Evolutionary conservation across 805 yeast species (phyloP).

Genomic region (Geotrichum ghanense): DNA sequence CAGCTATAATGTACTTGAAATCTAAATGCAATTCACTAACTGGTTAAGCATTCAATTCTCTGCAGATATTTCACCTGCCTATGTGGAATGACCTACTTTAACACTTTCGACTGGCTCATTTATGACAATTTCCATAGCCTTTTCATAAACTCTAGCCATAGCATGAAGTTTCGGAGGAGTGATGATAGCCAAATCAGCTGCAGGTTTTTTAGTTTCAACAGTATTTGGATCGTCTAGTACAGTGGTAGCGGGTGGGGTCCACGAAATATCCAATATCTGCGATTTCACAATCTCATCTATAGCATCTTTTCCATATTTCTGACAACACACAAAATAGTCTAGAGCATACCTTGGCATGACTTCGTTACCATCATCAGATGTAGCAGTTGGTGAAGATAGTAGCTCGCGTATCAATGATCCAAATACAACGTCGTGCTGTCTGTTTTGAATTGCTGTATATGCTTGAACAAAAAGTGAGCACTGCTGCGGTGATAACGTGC

Average conservation of each 20-base stretch:
- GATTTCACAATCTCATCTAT: constrained; percentile 8
- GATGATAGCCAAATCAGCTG: constrained; percentile 4
- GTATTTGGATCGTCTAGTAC: constrained; percentile 6
- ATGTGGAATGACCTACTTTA: too few relatives aligned
- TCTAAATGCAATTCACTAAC: too few relatives aligned
- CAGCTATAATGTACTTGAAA: too few relatives aligned
- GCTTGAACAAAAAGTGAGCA: constrained; percentile 6
- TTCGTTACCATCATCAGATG: background rate
- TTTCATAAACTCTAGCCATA: constrained; percentile 12
- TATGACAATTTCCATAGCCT: constrained; percentile 11
- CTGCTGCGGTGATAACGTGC: constrained; percentile 9
- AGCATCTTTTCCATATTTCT: constrained; percentile 7
- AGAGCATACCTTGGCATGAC: background rate
- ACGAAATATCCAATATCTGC: constrained; percentile 8
- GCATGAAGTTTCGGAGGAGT: constrained; percentile 10
- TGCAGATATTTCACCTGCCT: too few relatives aligned
- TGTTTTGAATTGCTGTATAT: constrained; percentile 3
- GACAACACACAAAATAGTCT: constrained; percentile 6
- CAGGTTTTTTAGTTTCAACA: constrained; percentile 3
- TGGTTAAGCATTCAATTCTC: too few relatives aligned
- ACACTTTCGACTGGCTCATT: too few relatives aligned
- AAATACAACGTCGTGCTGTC: background rate
- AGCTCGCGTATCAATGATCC: background rate
- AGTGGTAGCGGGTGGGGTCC: constrained; percentile 6
- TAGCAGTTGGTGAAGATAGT: background rate